Evolutionary conservation across 805 yeast genomes (phyloP).

Genomic region (Saitoella complicata): DNA sequence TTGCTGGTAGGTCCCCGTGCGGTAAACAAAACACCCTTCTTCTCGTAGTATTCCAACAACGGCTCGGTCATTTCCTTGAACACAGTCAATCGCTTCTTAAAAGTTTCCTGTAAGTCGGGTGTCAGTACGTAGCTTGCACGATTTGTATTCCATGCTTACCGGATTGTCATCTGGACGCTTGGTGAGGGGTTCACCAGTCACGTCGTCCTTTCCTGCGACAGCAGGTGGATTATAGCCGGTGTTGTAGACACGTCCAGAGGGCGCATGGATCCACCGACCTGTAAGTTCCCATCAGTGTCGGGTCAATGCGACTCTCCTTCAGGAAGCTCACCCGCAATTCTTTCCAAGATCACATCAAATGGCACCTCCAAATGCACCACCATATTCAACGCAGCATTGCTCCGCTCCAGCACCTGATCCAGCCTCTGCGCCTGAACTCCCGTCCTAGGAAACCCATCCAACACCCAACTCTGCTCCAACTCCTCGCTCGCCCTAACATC

Average conservation of each 20-base stretch:
- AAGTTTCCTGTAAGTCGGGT: slow-evolving; percentile 29
- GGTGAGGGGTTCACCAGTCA: slow-evolving; percentile 72
- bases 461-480: slow-evolving; percentile 36
- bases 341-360: slow-evolving; percentile 57
- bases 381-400: slow-evolving; percentile 37
- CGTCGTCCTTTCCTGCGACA: slow-evolving; percentile 61
- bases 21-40: background rate
- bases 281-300: background rate
- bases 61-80: slow-evolving; percentile 49
- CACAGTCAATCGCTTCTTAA: slow-evolving; percentile 46
- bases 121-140: background rate
- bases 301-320: slow-evolving; percentile 8
- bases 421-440: slow-evolving; percentile 49
- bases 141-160: slow-evolving; percentile 7
- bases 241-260: slow-evolving; percentile 79
- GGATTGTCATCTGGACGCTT: slow-evolving; percentile 76
- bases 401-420: slow-evolving; percentile 27
- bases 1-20: background rate
- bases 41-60: slow-evolving; percentile 42
- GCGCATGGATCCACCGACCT: slow-evolving; percentile 29
- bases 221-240: slow-evolving; percentile 81
- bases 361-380: slow-evolving; percentile 85
- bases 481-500: slow-evolving; percentile 11
- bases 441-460: slow-evolving; percentile 91
- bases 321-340: slow-evolving; percentile 76